Base-by-base conservation (phyloP, 2,329 filamentous ascomycete genomes). In the Alternaria incomplexa region DNA sequence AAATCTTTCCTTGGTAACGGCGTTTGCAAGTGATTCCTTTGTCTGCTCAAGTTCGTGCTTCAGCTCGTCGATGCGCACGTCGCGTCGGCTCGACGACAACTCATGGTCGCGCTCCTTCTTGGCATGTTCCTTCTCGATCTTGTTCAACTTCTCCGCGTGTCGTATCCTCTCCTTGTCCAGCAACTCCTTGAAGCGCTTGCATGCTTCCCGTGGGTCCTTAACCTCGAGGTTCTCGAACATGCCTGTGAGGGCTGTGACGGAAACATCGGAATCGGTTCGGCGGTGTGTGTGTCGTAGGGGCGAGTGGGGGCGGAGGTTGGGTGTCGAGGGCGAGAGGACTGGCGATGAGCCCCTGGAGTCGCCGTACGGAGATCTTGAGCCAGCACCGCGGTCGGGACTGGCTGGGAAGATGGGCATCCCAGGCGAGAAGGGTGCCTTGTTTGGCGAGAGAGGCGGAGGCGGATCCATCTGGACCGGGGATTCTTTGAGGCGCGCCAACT, bases 201-300 rank as follows among this genome's bases (percentile, higher is more conserved):
- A 79, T 64, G 79, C 76, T 68, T 84, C 82, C 52, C 83, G 79
- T 58, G 78, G 77, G 71, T 85, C 83, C 73, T 82, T 81, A 61
- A 85, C 81, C 61, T 89, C 86, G 36, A 93, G 83, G 61, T 84
- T 87, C 81, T 93, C 91, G 79, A 93, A 92, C 78, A 91, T 90
- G 73, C 87, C 89, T 65, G 92, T 90, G 73, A 85, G 79, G 44
- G 81, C 82, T 43, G 77, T 77, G 15, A 81, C 80, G 26, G 76
- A 77, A 20, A 77, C 70, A 44, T 80, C 77, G 20, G 78, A 81
- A 64, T 78, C 77, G 62, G 75, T 80, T 30, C 80, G 72, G 20
- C 73, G 59, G 30, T 64, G 62, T 11, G 32, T 50, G 46, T 62
- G 54, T 59, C 68, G 68, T 36, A 71, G 50, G 30, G 68, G 68